A percentile compares a stretch with the other conserved stretches of the same genome.
Conservation (phyloP, 176 grass and related monocot species). For the Cenchrus americanus region DNA sequence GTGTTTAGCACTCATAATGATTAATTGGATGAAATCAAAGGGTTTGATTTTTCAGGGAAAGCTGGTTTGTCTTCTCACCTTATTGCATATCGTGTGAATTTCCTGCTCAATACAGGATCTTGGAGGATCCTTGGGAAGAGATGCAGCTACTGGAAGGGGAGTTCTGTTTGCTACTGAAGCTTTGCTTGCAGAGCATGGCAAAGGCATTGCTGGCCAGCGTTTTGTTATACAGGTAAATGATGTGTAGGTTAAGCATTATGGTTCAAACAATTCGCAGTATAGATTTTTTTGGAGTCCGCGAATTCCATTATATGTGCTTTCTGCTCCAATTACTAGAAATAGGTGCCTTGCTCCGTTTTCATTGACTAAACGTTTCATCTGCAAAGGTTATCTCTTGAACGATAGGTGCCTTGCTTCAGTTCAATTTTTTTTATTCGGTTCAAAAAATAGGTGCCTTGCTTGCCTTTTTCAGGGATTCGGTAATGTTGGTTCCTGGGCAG, state of each 20-base stretch:
- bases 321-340: not conserved
- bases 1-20: not conserved
- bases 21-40: not conserved
- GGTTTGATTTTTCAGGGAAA: conserved; percentile 5
- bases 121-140: conserved; percentile 91
- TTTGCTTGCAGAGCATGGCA: conserved; percentile 85
- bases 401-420: conserved; percentile 23
- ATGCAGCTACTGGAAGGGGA: conserved; percentile 90
- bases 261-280: not conserved
- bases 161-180: conserved; percentile 93
- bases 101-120: conserved; percentile 65
- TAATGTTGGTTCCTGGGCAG: conserved; percentile 94
- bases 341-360: not conserved
- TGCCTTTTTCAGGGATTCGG: conserved; percentile 76
- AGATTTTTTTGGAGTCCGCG: not conserved
- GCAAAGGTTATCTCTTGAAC: not conserved
- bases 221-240: conserved; percentile 89
- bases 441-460: conserved; percentile 24
- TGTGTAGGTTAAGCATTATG: not conserved
- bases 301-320: not conserved
- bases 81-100: not conserved
- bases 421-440: too few species aligned
- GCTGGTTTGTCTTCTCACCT: not conserved
- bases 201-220: conserved; percentile 75
- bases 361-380: not conserved